These are phyloP conservation scores for Alnus glutinosa DNA, from an alignment of 306 rosid genomes.

Conservation along the genomic window DNA sequence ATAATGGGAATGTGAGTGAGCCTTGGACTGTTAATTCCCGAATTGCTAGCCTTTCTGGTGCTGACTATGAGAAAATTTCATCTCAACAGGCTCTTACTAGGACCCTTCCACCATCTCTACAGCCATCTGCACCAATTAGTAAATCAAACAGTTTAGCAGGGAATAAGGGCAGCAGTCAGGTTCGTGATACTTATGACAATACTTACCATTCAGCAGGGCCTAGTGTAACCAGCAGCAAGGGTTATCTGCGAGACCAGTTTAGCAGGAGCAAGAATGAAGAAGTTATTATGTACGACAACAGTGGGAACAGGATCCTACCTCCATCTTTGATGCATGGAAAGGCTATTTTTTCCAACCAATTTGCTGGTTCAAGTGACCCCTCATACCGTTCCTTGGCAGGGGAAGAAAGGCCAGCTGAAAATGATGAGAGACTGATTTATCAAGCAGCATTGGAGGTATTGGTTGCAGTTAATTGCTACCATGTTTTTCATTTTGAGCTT, in stretches of 20 bases:
- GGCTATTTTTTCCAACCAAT: conserved; percentile 45
- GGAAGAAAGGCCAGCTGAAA: conserved; percentile 66
- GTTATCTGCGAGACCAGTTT: conserved; percentile 44
- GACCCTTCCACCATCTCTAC: conserved; percentile 57
- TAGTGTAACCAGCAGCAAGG: conserved; percentile 46
- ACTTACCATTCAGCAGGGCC: conserved; percentile 49
- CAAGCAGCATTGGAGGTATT: conserved; percentile 89
- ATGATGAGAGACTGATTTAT: conserved; percentile 82
- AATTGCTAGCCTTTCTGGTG: conserved; percentile 40
- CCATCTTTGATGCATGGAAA: conserved; percentile 57
- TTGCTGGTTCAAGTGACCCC: conserved; percentile 59
- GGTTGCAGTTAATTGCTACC: conserved; percentile 1
- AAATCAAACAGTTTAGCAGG: conserved; percentile 44
- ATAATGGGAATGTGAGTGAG: conserved; percentile 49
- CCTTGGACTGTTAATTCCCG: conserved; percentile 41
- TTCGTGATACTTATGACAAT: conserved; percentile 42
- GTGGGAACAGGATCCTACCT: conserved; percentile 64
- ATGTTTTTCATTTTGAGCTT: conserved; percentile 10
- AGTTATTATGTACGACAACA: conserved; percentile 45
- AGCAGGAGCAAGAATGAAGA: conserved; percentile 56
- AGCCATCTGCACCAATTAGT: conserved; percentile 35
- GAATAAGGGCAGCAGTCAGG: conserved; percentile 41
- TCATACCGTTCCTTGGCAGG: conserved; percentile 51
- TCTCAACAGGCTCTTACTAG: conserved; percentile 68
- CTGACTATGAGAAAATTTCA: conserved; percentile 56